Evolutionary conservation across 345 rosid genomes (phyloP), one percentile per base, ranked within the genome.

Genomic region (Populus pruinosa): DNA sequence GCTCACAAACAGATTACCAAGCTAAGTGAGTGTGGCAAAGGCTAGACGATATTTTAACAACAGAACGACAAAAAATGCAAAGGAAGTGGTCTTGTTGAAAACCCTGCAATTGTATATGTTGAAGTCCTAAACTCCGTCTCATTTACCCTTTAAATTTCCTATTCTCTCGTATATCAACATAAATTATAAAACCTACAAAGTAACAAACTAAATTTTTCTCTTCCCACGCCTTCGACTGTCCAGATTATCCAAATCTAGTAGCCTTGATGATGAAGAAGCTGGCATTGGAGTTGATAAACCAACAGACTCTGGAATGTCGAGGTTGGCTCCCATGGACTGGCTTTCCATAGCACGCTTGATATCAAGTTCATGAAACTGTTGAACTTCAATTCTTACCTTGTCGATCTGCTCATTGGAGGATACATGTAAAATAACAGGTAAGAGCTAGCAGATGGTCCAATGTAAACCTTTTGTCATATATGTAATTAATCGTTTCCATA

Each of bases 261-360:
- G 87, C 81, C 91, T 92, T 59, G 93, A 84, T 23, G 92, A 87
- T 43, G 94, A 85, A 69, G 74, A 71, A 41, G 80, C 82, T 12
- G 85, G 91, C 55, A 85, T 75, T 71, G 88, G 92, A 41, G 88
- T 78, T 69, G 86, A 86, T 17, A 96, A 53, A 76, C 97, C 98
- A 83, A 92, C 81, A 53, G 99, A 93, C 81, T 92, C 97, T 35
- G 97, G 97, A 80, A 92, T 92, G 82, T 96, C 98, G 59, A 93
- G 91, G 85, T 85, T 87, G 75, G 64, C 85, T 72, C 81, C 83
- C 92, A 83, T 81, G 17, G 93, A 78, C 67, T 87, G 85, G 50
- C 79, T 87, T 44, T 72, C 87, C 70, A 75, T 81, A 55, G 79
- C 83, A 35, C 79, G 91, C 83, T 83, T 80, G 70, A 69, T 76